Percentiles rank a stretch among this genome's conserved stretches.
phyloP scores from a whole-genome alignment of 345 rosid species.

The Trapa bicornis region DNA sequence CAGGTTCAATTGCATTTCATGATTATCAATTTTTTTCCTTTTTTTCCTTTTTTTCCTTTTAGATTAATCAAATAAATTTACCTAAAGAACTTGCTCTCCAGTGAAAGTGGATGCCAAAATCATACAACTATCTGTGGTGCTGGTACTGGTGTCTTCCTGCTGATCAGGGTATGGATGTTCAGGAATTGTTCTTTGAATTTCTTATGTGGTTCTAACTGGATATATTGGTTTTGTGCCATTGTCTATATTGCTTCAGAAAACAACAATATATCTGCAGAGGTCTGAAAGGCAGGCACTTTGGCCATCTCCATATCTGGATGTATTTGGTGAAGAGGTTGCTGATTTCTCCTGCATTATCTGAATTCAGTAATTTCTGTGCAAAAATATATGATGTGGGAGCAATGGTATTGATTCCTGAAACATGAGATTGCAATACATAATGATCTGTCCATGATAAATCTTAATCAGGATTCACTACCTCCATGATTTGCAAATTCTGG shows the following conservation, averaged over 20 bases:
- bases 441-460: not conserved
- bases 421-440: not conserved
- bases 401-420: not conserved
- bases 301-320: constrained; percentile 93
- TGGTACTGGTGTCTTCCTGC: constrained; percentile 74
- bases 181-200: not conserved
- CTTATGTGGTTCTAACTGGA: not conserved
- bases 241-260: constrained; percentile 36
- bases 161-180: constrained; percentile 46
- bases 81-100: constrained; percentile 12
- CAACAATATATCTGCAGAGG: constrained; percentile 72
- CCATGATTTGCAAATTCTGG: not conserved
- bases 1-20: constrained; percentile 34
- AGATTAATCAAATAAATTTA: not conserved
- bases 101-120: constrained; percentile 51
- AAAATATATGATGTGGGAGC: not conserved
- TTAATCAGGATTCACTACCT: not conserved
- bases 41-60: not conserved
- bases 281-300: constrained; percentile 72
- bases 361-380: not conserved
- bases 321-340: constrained; percentile 89
- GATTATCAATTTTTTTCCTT: not conserved
- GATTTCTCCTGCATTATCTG: not conserved
- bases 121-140: constrained; percentile 77
- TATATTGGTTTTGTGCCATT: not conserved